Percentiles rank a stretch among this genome's conserved stretches.
These are phyloP conservation scores for Neurospora pannonica DNA, from an alignment of 495 filamentous ascomycete species.

Conservation along the genomic window DNA sequence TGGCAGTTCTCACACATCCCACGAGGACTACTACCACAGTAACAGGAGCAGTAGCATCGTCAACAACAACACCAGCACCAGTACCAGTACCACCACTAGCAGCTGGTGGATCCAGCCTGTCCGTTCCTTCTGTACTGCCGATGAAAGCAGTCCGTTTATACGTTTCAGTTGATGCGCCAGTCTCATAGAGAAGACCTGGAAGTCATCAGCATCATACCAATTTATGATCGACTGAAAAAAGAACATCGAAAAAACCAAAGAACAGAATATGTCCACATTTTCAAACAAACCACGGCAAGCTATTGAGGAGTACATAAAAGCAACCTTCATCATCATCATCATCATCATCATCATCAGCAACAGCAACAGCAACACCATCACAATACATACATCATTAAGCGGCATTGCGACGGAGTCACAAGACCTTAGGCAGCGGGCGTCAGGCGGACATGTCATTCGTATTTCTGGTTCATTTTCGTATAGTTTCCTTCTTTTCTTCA, in stretches of 20 bases:
- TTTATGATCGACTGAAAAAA: not conserved
- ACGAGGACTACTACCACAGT: not conserved
- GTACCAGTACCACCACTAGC: not conserved
- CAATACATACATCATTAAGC: not conserved
- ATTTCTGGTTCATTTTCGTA: not conserved
- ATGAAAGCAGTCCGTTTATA: not conserved
- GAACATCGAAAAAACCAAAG: not conserved
- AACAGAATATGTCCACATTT: not conserved
- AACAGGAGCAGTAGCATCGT: not conserved
- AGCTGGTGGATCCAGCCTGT: not conserved
- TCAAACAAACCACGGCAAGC: no score
- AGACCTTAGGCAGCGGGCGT: not conserved
- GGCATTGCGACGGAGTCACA: not conserved
- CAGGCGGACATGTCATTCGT: not conserved
- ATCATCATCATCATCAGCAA: not conserved
- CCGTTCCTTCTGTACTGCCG: not conserved
- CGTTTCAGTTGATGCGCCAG: not conserved
- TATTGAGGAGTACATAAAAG: not conserved
- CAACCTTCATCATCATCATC: not conserved
- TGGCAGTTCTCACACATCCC: not conserved
- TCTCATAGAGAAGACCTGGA: not conserved
- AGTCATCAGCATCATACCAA: not conserved
- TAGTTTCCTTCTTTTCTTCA: not conserved
- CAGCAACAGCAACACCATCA: not conserved
- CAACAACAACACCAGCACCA: not conserved